Evolutionary conservation across 345 rosid genomes (phyloP).

Genomic region (Pelargonium nanum): DNA sequence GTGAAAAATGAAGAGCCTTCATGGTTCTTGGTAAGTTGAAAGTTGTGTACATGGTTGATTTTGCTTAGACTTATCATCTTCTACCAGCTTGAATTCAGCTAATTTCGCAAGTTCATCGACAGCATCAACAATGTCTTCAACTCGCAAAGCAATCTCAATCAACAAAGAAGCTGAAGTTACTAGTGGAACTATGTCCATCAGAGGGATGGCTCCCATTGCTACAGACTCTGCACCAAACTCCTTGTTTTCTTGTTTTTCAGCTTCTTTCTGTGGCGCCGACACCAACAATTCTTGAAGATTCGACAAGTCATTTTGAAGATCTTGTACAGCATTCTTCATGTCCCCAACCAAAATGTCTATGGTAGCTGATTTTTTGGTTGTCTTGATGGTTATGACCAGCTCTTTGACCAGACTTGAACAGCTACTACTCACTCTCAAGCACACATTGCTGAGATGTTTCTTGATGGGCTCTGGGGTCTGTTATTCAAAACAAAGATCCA

Average conservation of each 20-base stretch:
- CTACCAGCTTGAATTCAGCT: constrained; percentile 19
- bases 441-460: constrained; percentile 22
- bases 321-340: constrained; percentile 25
- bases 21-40: not conserved
- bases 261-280: constrained; percentile 4
- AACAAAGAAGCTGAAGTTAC: constrained; percentile 26
- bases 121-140: constrained; percentile 18
- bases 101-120: constrained; percentile 24
- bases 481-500: not conserved
- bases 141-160: constrained; percentile 26
- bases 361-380: constrained; percentile 23
- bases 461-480: constrained; percentile 30
- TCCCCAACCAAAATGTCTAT: constrained; percentile 21
- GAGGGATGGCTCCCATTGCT: constrained; percentile 5
- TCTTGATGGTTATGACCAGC: constrained; percentile 22
- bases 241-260: constrained; percentile 3
- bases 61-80: constrained; percentile 15
- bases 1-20: not conserved
- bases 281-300: constrained; percentile 9
- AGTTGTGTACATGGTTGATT: constrained; percentile 1
- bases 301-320: constrained; percentile 25
- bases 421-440: constrained; percentile 27
- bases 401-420: constrained; percentile 25
- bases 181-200: constrained; percentile 25
- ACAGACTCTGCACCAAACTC: constrained; percentile 1